Percentiles rank a stretch among this genome's conserved stretches.
Conservation (phyloP, 2,329 filamentous ascomycete genomes). For the Xylaria sp. region DNA sequence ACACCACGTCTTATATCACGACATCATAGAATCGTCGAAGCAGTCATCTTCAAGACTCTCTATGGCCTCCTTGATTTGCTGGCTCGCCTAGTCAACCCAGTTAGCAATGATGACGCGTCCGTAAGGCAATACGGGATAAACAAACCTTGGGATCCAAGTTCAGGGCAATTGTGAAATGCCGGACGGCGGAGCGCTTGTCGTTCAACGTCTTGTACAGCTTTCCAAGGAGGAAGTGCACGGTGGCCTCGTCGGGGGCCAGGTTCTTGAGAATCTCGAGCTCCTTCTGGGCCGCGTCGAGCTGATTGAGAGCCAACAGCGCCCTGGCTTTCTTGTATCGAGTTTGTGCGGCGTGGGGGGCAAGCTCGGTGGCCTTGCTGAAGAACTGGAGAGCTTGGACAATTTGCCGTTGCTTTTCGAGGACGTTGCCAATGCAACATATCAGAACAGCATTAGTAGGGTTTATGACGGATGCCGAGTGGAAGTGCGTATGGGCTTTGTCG, state of each 20-base stretch:
- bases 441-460: conserved; percentile 94
- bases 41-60: conserved; percentile 84
- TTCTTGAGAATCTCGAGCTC: conserved; percentile 90
- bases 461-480: conserved; percentile 82
- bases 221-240: conserved; percentile 92
- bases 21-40: conserved; percentile 68
- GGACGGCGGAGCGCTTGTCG: conserved; percentile 79
- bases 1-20: conserved; percentile 44
- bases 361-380: conserved; percentile 79
- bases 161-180: conserved; percentile 90
- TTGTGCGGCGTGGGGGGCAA: conserved; percentile 80
- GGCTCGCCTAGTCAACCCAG: conserved; percentile 67
- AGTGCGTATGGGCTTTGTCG: conserved; percentile 89
- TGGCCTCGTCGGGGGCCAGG: conserved; percentile 89
- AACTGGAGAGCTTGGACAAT: conserved; percentile 76
- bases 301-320: conserved; percentile 75
- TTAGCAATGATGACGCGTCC: conserved; percentile 29
- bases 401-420: conserved; percentile 87
- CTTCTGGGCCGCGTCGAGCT: conserved; percentile 71
- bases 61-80: conserved; percentile 95
- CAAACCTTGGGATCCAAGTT: conserved; percentile 95
- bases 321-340: conserved; percentile 93
- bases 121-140: conserved; percentile 5
- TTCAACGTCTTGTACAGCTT: conserved; percentile 76
- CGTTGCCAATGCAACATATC: conserved; percentile 87